Percentiles rank a stretch among this genome's conserved stretches.
These are phyloP conservation scores for Ustulina deusta DNA, from an alignment of 2,329 filamentous ascomycete genomes.

Conservation along the genomic window DNA sequence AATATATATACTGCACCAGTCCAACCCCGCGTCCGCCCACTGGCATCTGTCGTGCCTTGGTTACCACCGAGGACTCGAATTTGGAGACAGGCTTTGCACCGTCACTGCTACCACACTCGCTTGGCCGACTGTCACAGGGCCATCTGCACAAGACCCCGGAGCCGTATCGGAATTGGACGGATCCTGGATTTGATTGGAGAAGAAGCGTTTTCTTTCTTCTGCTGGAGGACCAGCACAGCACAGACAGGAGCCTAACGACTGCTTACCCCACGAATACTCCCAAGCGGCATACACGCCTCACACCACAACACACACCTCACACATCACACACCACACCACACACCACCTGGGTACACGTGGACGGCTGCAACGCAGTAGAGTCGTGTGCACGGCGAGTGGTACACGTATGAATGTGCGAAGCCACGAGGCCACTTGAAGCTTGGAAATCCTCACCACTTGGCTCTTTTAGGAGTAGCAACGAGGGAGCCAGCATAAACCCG, in stretches of 20 bases:
- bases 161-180: conserved; percentile 46
- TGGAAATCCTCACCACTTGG: conserved; percentile 37
- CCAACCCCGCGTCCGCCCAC: conserved; percentile 40
- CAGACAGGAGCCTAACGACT: conserved; percentile 45
- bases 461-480: conserved; percentile 42
- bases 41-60: conserved; percentile 44
- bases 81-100: conserved; percentile 34
- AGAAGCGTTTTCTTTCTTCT: conserved; percentile 34
- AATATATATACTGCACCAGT: conserved; percentile 33
- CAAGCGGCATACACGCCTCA: conserved; percentile 41
- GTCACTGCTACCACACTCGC: conserved; percentile 29
- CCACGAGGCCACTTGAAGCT: conserved; percentile 35
- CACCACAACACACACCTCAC: conserved; percentile 25
- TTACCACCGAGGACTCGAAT: conserved; percentile 34
- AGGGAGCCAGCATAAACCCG: conserved; percentile 43
- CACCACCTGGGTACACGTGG: conserved; percentile 48
- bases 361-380: conserved; percentile 46
- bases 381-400: conserved; percentile 45
- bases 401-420: conserved; percentile 49
- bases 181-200: conserved; percentile 47
- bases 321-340: conserved; percentile 26
- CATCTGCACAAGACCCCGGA: conserved; percentile 46
- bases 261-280: conserved; percentile 49
- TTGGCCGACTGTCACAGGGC: conserved; percentile 45
- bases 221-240: conserved; percentile 43